A percentile compares a stretch with the other conserved stretches of the same genome.
Evolutionary conservation across 352 stramenopile genomes (phyloP).

Genomic region (Nothophytophthora sp.): DNA sequence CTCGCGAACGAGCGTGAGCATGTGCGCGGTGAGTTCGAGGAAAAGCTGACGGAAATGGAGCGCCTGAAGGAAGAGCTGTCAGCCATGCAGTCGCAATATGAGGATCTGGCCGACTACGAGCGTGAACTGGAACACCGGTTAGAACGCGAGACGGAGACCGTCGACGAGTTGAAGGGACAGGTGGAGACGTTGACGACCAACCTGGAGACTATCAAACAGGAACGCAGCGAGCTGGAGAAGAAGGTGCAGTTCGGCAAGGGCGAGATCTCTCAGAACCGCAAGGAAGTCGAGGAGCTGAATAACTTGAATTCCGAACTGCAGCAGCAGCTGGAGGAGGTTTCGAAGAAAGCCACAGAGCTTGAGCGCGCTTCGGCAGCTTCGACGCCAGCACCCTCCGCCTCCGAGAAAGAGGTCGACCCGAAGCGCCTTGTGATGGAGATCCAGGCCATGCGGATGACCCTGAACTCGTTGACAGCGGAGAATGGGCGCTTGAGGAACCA

Average conservation of each 20-base stretch:
- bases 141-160: conserved; percentile 43
- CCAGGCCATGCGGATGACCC: conserved; percentile 48
- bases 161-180: conserved; percentile 43
- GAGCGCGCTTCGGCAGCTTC: conserved; percentile 43
- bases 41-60: conserved; percentile 34
- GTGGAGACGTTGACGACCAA: conserved; percentile 44
- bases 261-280: conserved; percentile 54
- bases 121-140: conserved; percentile 35
- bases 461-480: conserved; percentile 59
- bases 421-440: conserved; percentile 53
- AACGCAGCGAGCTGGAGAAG: conserved; percentile 36
- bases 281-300: conserved; percentile 54
- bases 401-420: conserved; percentile 30
- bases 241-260: conserved; percentile 49
- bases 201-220: conserved; percentile 37
- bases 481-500: conserved; percentile 55
- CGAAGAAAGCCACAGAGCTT: conserved; percentile 43
- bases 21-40: conserved; percentile 32
- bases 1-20: conserved; percentile 41
- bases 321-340: conserved; percentile 50
- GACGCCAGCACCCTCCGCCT: conserved; percentile 26
- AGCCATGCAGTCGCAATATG: conserved; percentile 44
- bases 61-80: conserved; percentile 39
- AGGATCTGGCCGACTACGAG: conserved; percentile 57
- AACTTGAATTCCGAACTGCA: conserved; percentile 51